Conservation (phyloP, 768 basidiomycete genomes). For the Mycena floridula region DNA sequence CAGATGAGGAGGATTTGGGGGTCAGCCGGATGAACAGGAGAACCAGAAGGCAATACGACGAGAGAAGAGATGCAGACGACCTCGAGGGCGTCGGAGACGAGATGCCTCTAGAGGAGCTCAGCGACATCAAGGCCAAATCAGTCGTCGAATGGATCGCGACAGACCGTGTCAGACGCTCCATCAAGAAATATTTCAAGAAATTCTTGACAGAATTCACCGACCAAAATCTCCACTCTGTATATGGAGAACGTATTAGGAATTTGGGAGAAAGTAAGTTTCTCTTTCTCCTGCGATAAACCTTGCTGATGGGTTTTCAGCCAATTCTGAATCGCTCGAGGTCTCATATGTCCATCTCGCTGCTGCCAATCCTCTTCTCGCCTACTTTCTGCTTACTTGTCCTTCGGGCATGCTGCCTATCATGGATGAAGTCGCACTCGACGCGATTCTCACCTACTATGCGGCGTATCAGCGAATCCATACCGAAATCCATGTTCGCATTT, state of each 20-base stretch:
- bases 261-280: constrained; percentile 78
- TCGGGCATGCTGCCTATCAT: constrained; percentile 90
- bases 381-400: constrained; percentile 95
- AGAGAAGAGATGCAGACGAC: constrained; percentile 85
- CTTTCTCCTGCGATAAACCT: constrained; percentile 2
- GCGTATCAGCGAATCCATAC: constrained; percentile 95
- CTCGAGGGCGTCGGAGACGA: constrained; percentile 86
- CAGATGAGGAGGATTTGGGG: constrained; percentile 56
- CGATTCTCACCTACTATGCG: constrained; percentile 93
- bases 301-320: constrained; percentile 48
- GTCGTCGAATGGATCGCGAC: constrained; percentile 97
- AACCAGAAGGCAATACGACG: constrained; percentile 90
- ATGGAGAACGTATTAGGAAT: constrained; percentile 88
- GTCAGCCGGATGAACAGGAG: constrained; percentile 71
- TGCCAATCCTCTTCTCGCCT: constrained; percentile 93
- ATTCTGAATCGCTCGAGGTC: constrained; percentile 95
- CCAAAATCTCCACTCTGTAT: constrained; percentile 85
- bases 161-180: constrained; percentile 84
- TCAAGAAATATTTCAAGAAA: constrained; percentile 87
- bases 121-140: constrained; percentile 96
- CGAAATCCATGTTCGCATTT: constrained; percentile 95
- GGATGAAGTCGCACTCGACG: constrained; percentile 90
- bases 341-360: constrained; percentile 92
- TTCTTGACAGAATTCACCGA: constrained; percentile 97
- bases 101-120: constrained; percentile 88